Evolutionary conservation across 176 grass and related monocot genomes (phyloP).

Genomic region (Cymbopogon citratus): DNA sequence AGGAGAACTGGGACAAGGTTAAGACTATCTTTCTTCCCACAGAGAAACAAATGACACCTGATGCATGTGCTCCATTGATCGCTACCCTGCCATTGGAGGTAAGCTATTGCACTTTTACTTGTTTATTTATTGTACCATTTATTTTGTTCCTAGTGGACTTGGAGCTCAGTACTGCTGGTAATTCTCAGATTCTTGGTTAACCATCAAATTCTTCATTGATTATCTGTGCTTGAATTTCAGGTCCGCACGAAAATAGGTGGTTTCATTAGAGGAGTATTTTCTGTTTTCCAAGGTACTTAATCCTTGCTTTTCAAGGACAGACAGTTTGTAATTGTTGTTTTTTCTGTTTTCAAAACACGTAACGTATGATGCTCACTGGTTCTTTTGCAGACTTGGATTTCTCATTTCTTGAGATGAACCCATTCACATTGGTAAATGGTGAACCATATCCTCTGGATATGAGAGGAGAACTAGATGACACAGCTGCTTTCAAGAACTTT

Average conservation of each 20-base stretch:
- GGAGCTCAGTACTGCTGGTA: neutral
- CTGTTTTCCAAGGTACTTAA: constrained; percentile 87
- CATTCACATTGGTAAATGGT: constrained; percentile 86
- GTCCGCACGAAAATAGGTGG: constrained; percentile 79
- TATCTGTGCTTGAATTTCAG: constrained; percentile 35
- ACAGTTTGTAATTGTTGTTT: neutral
- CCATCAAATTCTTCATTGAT: neutral
- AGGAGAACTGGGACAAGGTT: constrained; percentile 99
- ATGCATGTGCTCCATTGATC: constrained; percentile 80
- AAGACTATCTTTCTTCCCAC: constrained; percentile 79
- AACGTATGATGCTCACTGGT: constrained; percentile 6
- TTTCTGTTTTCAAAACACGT: neutral
- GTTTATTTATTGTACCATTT: neutral
- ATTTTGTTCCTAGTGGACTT: neutral
- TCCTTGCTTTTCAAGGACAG: constrained; percentile 7
- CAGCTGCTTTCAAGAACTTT: constrained; percentile 98
- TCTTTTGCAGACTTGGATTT: constrained; percentile 89
- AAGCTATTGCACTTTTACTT: neutral
- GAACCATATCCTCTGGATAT: constrained; percentile 95
- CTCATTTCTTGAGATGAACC: constrained; percentile 98
- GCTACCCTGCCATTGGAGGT: constrained; percentile 95
- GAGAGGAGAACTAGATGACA: constrained; percentile 98
- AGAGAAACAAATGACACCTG: constrained; percentile 70
- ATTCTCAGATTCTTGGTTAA: constrained; percentile 11
- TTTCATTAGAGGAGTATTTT: constrained; percentile 76